Base-by-base conservation (phyloP, 2,329 filamentous ascomycete species). In the Fusarium algeriense region DNA sequence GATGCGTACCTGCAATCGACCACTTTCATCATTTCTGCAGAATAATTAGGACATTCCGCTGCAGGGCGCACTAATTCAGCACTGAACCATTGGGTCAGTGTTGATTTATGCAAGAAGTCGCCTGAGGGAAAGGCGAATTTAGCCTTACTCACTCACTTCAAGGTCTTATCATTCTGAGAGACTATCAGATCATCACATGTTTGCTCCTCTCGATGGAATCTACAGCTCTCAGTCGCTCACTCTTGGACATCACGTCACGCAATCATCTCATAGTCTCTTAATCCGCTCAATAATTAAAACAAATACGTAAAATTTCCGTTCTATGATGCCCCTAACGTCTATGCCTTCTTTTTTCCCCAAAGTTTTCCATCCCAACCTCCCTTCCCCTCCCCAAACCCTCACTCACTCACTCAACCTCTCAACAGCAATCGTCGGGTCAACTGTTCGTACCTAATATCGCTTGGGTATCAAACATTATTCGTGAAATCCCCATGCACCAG, bases 391-490 rank as follows among this genome's bases (percentile, higher is more conserved):
- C 34, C 11, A 44, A 15, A 11, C 43, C 32, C 48, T 49, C 28
- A 45, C 20, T 58, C 38, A 41, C 32, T 37, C n/a, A 9, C 19
- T 14, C 32, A 49, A 34, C 38, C 34, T 26, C 40, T 41, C 35
- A 53, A 41, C 63, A 56, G 50, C 35, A 53, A 54, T 62, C 48
- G 15, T 55, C 53, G 40, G 54, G 57, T 58, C 26, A 40, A 37
- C 64, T 68, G 57, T 40, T 32, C 64, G 28, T 59, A 58, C 43
- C 37, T 54, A 58, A 67, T 40, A 58, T 71, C 67, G 64, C 67
- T 61, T 70, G 69, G 69, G 69, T 72, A 72, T 72, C 69, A 73
- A 72, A 62, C 69, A 72, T 72, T 65, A 72, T 73, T 72, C 69
- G 69, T 72, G 60, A 72, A 70, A 67, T 73, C 46, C 65, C 69